Evolutionary conservation across 352 stramenopile species (phyloP).

Genomic region (Globisporangium acanthophoron): DNA sequence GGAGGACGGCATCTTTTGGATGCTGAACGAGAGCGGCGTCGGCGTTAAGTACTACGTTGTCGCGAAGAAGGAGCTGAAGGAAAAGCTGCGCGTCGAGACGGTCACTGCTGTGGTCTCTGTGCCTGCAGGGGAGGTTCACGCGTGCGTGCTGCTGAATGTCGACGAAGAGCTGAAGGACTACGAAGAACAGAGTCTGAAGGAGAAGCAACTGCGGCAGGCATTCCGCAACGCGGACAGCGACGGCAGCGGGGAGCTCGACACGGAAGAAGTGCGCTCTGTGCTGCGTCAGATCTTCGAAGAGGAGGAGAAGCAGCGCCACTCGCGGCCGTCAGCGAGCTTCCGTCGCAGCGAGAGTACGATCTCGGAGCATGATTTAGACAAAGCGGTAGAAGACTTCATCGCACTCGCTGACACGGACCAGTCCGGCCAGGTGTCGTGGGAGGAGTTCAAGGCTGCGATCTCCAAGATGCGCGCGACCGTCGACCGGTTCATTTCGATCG

Average conservation of each 20-base stretch:
- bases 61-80: conserved; percentile 57
- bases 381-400: conserved; percentile 73
- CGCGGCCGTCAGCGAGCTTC: conserved; percentile 5
- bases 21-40: conserved; percentile 76
- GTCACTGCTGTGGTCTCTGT: conserved; percentile 53
- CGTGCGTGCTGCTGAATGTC: conserved; percentile 57
- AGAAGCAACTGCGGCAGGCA: conserved; percentile 78
- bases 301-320: conserved; percentile 43
- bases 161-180: conserved; percentile 65
- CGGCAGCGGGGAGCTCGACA: conserved; percentile 70
- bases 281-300: conserved; percentile 68
- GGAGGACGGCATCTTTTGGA: conserved; percentile 78
- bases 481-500: conserved; percentile 68
- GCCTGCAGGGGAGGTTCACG: conserved; percentile 34
- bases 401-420: conserved; percentile 68
- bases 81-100: conserved; percentile 41
- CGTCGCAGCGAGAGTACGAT: conserved; percentile 42
- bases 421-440: conserved; percentile 76
- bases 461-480: conserved; percentile 62
- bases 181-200: conserved; percentile 76
- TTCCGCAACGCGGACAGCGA: conserved; percentile 76
- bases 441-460: conserved; percentile 85
- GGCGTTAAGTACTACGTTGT: conserved; percentile 82
- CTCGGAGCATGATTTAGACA: conserved; percentile 51
- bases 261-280: conserved; percentile 68